phyloP scores from a whole-genome alignment of 208 protist genomes.

The Blechomonas ayalai region DNA sequence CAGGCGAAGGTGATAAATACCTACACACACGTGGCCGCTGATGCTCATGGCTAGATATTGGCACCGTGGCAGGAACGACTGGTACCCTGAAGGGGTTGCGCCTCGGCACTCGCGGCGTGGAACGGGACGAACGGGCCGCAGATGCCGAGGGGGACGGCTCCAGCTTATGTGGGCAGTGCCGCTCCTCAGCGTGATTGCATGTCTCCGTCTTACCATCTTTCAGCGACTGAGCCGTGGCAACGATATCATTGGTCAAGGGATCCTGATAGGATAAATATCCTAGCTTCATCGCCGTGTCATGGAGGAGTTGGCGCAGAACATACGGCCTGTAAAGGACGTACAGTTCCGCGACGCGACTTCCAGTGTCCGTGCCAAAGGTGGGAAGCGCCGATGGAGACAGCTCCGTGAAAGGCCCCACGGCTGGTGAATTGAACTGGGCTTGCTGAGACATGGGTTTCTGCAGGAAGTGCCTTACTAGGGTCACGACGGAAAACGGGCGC shows the following conservation, averaged over 20 bases:
- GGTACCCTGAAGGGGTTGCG: too few species aligned
- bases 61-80: too few species aligned
- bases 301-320: constrained; percentile 16
- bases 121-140: background rate
- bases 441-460: too few species aligned
- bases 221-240: constrained; percentile 14
- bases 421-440: too few species aligned
- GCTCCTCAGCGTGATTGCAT: constrained; percentile 19
- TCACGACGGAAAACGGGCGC: too few species aligned
- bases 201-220: constrained; percentile 13
- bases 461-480: too few species aligned
- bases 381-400: too few species aligned
- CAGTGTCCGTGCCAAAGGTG: too few species aligned
- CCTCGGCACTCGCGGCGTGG: constrained; percentile 5
- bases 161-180: constrained; percentile 20
- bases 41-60: too few species aligned
- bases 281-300: constrained; percentile 7
- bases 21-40: too few species aligned
- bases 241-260: constrained; percentile 20
- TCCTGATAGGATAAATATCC: constrained; percentile 22
- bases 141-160: background rate
- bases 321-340: constrained; percentile 8
- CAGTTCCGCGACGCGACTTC: constrained; percentile 7
- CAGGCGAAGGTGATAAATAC: too few species aligned
- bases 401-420: too few species aligned